These are phyloP conservation scores for Glycine tomentella DNA, from an alignment of 306 rosid species.

Conservation along the genomic window DNA sequence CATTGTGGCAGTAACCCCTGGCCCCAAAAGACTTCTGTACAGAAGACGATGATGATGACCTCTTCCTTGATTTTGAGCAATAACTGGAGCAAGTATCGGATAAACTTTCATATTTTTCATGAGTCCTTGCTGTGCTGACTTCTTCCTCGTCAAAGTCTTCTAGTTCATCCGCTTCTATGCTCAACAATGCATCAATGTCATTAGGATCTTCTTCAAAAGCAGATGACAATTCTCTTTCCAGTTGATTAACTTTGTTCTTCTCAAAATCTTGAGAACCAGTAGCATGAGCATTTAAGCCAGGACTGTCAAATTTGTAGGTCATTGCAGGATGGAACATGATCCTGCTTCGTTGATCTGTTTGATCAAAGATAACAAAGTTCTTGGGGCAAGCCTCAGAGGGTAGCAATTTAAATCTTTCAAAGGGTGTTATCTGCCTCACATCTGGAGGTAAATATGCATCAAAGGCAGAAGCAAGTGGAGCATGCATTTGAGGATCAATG, in stretches of 20 bases:
- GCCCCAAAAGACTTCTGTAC: slow-evolving; percentile 52
- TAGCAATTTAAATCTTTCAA: slow-evolving; percentile 75
- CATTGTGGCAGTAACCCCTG: slow-evolving; percentile 30
- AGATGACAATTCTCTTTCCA: slow-evolving; percentile 65
- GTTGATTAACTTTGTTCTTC: slow-evolving; percentile 47
- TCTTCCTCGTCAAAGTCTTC: slow-evolving; percentile 82
- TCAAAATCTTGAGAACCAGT: slow-evolving; percentile 59
- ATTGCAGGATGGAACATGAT: slow-evolving; percentile 85
- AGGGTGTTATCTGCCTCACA: slow-evolving; percentile 63
- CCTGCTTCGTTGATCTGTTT: slow-evolving; percentile 81
- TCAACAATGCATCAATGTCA: slow-evolving; percentile 89
- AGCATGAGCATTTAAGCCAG: slow-evolving; percentile 60
- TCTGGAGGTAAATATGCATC: slow-evolving; percentile 66
- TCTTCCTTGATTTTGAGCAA: slow-evolving; percentile 63
- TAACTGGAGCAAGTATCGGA: slow-evolving; percentile 78
- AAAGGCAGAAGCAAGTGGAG: slow-evolving; percentile 67
- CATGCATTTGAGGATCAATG: slow-evolving; percentile 59
- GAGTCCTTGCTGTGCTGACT: slow-evolving; percentile 88
- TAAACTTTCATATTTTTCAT: slow-evolving; percentile 58
- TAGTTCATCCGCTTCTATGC: slow-evolving; percentile 78
- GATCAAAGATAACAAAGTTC: slow-evolving; percentile 88
- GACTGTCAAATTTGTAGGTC: slow-evolving; percentile 66
- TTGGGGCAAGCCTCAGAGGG: slow-evolving; percentile 86
- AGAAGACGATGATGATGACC: slow-evolving; percentile 50
- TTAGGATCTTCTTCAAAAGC: slow-evolving; percentile 74